Base-by-base conservation (phyloP, 192 early-diverging fungal genomes). In the Coemansia sp. region DNA sequence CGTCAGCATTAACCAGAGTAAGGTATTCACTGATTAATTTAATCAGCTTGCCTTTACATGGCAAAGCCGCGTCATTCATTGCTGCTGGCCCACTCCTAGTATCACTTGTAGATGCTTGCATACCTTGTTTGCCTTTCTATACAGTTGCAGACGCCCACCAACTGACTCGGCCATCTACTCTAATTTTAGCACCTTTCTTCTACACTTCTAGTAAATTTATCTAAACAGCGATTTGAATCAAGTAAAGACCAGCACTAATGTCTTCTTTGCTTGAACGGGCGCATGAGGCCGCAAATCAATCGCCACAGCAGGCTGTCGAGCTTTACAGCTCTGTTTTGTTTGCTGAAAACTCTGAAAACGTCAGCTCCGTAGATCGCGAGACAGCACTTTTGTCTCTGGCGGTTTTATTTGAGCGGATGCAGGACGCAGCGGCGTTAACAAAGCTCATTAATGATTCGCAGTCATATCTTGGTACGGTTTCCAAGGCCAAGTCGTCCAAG, bases 401-500 rank as follows among this genome's bases (percentile, higher is more conserved):
- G 3, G 69, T 70, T 9, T 65, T 79, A 27, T 79, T 67, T 56
- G 76, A 76, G 71, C 75, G 61, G 32, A 74, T 71, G 72, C 81
- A 72, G 66, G 87, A 92, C 39, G 81, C 94, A 17, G 68, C 88
- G 7, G 88, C 93, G 50, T 87, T 99, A 33, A 90, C 92, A 0
- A 80, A 67, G 9, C 87, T 99, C 62, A 90, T 97, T 63, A 89
- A 90, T 58, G 85, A 86, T 23, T 94, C 94, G 11, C 89, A 89
- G 55, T 67, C 82, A 8, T 86, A 93, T 69, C 92, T 99, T 60
- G 83, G 86, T 21, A 84, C 88, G 21, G 92, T 97, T 36, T 90
- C 95, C 22, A 95, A 95, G 75, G 97, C 97, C 36, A 99, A 99
- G 86, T 93, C 94, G 5, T 93, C 97, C 30, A 99, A 95, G 85